These are phyloP conservation scores for Lophium mytilinum DNA, from an alignment of 495 filamentous ascomycete species.

Conservation along the genomic window DNA sequence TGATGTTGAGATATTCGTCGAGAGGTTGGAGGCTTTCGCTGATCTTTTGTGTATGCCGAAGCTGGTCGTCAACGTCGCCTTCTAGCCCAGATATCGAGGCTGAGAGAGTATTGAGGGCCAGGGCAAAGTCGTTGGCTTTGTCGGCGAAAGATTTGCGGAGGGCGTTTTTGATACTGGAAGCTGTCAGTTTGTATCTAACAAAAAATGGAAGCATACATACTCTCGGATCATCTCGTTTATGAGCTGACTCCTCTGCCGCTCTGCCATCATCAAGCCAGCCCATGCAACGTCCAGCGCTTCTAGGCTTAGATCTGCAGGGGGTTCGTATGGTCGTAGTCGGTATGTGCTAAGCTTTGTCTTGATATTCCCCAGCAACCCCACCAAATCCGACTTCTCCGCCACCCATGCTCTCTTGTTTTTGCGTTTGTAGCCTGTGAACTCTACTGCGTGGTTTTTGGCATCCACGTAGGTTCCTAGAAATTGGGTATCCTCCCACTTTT, in stretches of 20 bases:
- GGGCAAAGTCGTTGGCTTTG: conserved; percentile 93
- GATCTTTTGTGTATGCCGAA: conserved; percentile 72
- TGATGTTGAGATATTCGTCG: conserved; percentile 76
- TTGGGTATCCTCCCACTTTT: conserved; percentile 64
- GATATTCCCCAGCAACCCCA: conserved; percentile 92
- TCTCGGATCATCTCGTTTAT: conserved; percentile 98
- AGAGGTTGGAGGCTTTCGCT: conserved; percentile 76
- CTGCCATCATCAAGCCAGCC: conserved; percentile 65
- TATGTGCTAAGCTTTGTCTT: conserved; percentile 97
- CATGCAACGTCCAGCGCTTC: conserved; percentile 78
- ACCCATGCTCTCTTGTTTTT: conserved; percentile 90
- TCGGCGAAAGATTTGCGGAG: conserved; percentile 90
- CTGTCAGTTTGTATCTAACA: not conserved
- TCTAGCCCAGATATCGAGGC: conserved; percentile 88
- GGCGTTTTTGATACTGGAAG: conserved; percentile 73
- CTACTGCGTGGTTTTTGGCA: conserved; percentile 73
- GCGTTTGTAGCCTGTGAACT: conserved; percentile 81
- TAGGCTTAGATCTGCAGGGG: conserved; percentile 68
- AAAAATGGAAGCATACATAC: conserved; percentile 35
- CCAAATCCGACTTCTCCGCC: conserved; percentile 91
- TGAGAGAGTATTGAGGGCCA: conserved; percentile 87
- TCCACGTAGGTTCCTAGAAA: conserved; percentile 92
- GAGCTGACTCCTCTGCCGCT: conserved; percentile 77
- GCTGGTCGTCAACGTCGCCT: conserved; percentile 90
- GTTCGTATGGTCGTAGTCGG: conserved; percentile 80